Conservation (phyloP, 2,329 filamentous ascomycete species). For the Thermothelomyces thermophilus region DNA sequence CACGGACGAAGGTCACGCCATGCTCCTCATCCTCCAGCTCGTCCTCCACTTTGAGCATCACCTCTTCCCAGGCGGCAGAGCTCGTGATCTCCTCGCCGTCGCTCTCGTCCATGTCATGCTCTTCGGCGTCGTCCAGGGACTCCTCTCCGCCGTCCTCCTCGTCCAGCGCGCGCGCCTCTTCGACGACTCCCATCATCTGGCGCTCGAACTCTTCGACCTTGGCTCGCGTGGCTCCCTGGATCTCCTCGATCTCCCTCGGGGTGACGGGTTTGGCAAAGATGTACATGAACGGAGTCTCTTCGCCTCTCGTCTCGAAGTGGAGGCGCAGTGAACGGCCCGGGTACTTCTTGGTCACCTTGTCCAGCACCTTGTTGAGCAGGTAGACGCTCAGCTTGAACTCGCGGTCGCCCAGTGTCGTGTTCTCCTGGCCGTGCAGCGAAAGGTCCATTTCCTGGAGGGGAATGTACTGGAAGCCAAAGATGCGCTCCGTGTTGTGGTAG, state of each 20-base stretch:
- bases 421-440: conserved; percentile 72
- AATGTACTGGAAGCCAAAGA: conserved; percentile 97
- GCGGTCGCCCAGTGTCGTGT: conserved; percentile 62
- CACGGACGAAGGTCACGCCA: conserved; percentile 45
- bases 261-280: conserved; percentile 83
- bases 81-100: conserved; percentile 17
- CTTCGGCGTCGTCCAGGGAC: conserved; percentile 10
- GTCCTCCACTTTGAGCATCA: conserved; percentile 49
- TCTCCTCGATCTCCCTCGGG: conserved; percentile 60
- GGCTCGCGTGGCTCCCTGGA: conserved; percentile 63
- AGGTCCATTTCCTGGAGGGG: conserved; percentile 79
- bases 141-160: conserved; percentile 26
- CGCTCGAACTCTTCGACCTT: conserved; percentile 64
- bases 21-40: conserved; percentile 52
- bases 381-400: conserved; percentile 80
- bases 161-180: conserved; percentile 24
- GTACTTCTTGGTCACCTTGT: conserved; percentile 67
- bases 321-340: conserved; percentile 71
- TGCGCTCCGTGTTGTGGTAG: conserved; percentile 88
- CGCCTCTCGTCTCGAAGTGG: conserved; percentile 69
- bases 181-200: conserved; percentile 47
- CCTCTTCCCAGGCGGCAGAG: conserved; percentile 43
- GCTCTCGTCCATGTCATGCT: conserved; percentile 24
- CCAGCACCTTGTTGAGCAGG: conserved; percentile 71
- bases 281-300: conserved; percentile 64